Evolutionary conservation across 805 yeast species (phyloP), one percentile per base, ranked within the genome.

Genomic region (Ogataea degrootiae): DNA sequence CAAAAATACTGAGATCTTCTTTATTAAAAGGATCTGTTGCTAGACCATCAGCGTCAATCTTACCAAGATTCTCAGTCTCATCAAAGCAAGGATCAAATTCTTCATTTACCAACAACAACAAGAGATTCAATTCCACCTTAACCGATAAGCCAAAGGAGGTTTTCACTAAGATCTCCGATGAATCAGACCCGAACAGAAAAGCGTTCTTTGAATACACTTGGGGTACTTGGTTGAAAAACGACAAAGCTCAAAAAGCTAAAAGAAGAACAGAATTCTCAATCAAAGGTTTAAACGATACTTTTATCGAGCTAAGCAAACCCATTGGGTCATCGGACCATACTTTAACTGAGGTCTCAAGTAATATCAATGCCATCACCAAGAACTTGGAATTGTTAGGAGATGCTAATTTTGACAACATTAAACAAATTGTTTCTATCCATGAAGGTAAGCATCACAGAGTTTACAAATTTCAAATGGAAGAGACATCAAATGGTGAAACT

Each of bases 401-500:
- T 39, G 37, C 43, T 21, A 50, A 51, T 9, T 50, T 49, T 33
- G 55, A 54, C 33, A 66, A 72, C 44, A 73, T 89, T 55, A 83
- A 81, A 58, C 82, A 91, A 42, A 80, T 92, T 62, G 79, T 87
- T 49, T 85, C 95, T 46, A 76, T 89, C 50, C 96, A 88, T 61
- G 98, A 92, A 66, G 99, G 98, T 46, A 89, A 88, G 68, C 97
- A 89, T 63, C 92, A 92, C 70, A 78, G 96, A 62, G 73, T 92
- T 50, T 92, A 91, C 69, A 82, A 85, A 62, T 70, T 90, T 36
- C 78, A 79, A 19, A 71, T 90, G 46, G 77, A 77, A 53, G 34
- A 54, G 19, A 53, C 51, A 19, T 57, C 50, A 36, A 46, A 43
- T n/a, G 38, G 34, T 21, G 56, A 52, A 11, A 82, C 44, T 5